These are phyloP conservation scores for Epichloe elymi DNA, from an alignment of 2,329 filamentous ascomycete species.

Conservation along the genomic window DNA sequence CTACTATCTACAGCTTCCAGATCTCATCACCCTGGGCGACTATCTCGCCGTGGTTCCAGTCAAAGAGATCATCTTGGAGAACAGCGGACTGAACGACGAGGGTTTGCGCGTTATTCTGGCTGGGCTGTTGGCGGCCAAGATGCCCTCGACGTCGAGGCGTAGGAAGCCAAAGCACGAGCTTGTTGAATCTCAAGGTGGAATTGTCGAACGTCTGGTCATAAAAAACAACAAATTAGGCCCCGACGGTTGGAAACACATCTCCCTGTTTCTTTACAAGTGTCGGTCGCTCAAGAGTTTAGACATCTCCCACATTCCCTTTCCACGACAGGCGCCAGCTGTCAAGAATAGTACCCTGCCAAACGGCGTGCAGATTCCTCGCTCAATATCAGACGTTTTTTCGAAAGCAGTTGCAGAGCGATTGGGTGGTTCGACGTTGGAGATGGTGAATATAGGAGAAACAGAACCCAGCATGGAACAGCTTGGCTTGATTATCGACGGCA, in stretches of 20 bases:
- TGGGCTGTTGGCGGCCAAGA: conserved; percentile 69
- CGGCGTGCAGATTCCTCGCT: conserved; percentile 20
- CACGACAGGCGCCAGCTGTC: conserved; percentile 25
- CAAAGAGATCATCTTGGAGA: conserved; percentile 72
- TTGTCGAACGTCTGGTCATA: conserved; percentile 81
- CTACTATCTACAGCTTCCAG: conserved; percentile 69
- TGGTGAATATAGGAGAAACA: conserved; percentile 74
- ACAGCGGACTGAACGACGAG: conserved; percentile 77
- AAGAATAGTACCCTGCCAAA: conserved; percentile 19
- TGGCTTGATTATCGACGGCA: conserved; percentile 64
- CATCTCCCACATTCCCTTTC: conserved; percentile 73
- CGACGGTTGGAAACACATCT: conserved; percentile 85
- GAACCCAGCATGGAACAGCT: conserved; percentile 59
- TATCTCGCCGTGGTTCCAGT: conserved; percentile 90
- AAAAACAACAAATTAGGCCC: conserved; percentile 83
- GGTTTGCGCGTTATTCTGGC: conserved; percentile 77
- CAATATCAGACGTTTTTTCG: conserved; percentile 43
- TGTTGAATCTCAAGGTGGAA: conserved; percentile 44
- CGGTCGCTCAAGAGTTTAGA: conserved; percentile 77
- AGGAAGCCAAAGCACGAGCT: conserved; percentile 30
- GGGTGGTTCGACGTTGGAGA: conserved; percentile 62
- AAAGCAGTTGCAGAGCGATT: conserved; percentile 66
- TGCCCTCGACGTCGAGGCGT: conserved; percentile 39
- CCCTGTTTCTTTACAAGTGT: conserved; percentile 81
- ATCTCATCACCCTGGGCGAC: conserved; percentile 79